Base-by-base conservation (phyloP, 75 land plant species). In the Pinus tabuliformis region DNA sequence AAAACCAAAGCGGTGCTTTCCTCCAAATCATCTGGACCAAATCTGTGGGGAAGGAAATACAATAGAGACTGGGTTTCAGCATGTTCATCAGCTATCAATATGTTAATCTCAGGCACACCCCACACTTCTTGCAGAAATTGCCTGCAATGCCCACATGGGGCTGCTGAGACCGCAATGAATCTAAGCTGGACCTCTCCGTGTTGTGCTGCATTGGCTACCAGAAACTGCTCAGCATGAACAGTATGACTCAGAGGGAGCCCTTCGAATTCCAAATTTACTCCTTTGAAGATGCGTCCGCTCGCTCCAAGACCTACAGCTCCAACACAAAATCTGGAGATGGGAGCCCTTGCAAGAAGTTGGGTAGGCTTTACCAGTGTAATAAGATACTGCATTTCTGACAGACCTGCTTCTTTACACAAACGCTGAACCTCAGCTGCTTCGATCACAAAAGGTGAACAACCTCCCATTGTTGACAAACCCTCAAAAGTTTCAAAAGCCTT, bases 81-180 rank as follows among this genome's bases (percentile, higher is more conserved):
- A 58, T 42, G 22, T 17, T 28, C 39, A 24, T 79, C 78, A 28
- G 87, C 84, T 77, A 96, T 82, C 76, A 85, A 76, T 82, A 97
- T 79, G 45, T 77, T 59, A 65, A 97, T 79, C 62, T 86, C 79
- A 49, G 85, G 58, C 18, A 91, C 88, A 71, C 56, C 74, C 28
- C 93, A 82, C 75, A 97, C 20, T 74, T 97, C 99, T 78, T 97
- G 99, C 49, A 97, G 82, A 82, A 97, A 97, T 78, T 97, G 99
- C 78, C 98, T 87, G 87, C 99, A 97, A 79, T 97, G 99, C 76
- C 99, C 99, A 80, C 99, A 97, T 26, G 99, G 99, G 64, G 89
- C 86, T 73, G 91, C 82, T 59, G 99, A 97, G 76, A 97, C 99
- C 70, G 98, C 99, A 73, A 97, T 62, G 82, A 56, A 75, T 21